A percentile compares a stretch with the other conserved stretches of the same genome.
Conservation (phyloP, 331 rosid genomes). For the Malus hybrid region DNA sequence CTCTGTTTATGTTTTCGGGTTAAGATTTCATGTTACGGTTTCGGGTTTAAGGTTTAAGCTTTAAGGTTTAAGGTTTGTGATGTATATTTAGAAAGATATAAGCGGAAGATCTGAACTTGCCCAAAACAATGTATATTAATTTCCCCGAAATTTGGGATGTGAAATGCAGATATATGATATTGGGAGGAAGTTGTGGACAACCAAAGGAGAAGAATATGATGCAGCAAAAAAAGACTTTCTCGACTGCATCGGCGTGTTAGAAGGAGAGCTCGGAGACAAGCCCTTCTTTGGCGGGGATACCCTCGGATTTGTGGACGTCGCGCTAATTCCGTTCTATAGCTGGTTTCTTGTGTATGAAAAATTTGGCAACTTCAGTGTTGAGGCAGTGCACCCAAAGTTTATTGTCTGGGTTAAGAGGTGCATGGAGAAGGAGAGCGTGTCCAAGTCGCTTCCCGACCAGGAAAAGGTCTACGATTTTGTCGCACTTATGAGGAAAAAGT, state of each 20-base stretch:
- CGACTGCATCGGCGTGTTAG: not conserved
- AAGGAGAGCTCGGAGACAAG: not conserved
- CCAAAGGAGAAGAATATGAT: not conserved
- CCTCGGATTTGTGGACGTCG: not conserved
- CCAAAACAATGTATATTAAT: too few species aligned
- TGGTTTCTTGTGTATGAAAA: not conserved
- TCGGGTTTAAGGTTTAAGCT: not conserved
- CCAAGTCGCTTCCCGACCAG: not conserved
- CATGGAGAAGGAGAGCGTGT: not conserved
- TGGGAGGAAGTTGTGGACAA: not conserved
- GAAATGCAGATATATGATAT: not conserved
- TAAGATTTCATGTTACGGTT: not conserved
- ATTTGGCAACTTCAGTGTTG: not conserved
- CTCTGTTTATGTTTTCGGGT: not conserved
- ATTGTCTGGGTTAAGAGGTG: not conserved
- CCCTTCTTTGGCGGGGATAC: not conserved
- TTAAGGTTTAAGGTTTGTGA: not conserved
- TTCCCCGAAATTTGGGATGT: too few species aligned
- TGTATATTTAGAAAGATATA: not conserved
- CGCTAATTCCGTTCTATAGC: not conserved
- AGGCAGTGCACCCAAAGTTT: not conserved
- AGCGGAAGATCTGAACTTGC: not conserved
- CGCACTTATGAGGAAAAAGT: not conserved
- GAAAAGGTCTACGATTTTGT: not conserved
- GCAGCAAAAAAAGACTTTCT: not conserved